Base-by-base conservation (phyloP, 257 asterid genomes). In the Hygrophila difformis region DNA sequence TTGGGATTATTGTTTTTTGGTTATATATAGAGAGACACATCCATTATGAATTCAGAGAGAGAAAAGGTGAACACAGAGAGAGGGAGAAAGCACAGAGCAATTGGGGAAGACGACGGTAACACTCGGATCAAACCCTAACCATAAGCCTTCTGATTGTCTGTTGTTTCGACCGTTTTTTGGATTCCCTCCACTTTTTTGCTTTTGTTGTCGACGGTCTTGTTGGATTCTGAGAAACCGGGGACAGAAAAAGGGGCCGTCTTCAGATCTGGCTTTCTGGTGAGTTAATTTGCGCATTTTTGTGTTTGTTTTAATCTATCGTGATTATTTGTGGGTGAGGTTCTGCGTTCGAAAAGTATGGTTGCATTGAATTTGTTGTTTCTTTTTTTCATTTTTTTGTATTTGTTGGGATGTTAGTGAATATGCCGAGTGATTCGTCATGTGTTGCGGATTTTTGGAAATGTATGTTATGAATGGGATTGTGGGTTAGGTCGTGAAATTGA, bases 251-350 rank as follows among this genome's bases (percentile, higher is more conserved):
- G 50, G 49, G 39, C 36, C 28, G 46, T 45, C 59, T 55, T 74
- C 73, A 77, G 93, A 82, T 79, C 93, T 80, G 82, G 68, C 60
- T 55, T 53, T 69, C 74, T 23, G 85, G 93, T 87, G 66, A 69
- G 87, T 71, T 55, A 50, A 21, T 61, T 49, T 47, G 13, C 47
- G 17, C 47, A 3, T 0, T 33, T 3, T 44, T 62, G 13, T 49
- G 39, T 55, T 53, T 16, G 21, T 12, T 39, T 53, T 39, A n/a
- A n/a, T n/a, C n/a, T n/a, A 36, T 1, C 18, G 11, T 14, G 15
- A 18, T 14, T 14, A 20, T 8, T 26, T 26, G 31, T 26, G 31
- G 4, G 31, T 26, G 31, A 8, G 7, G 8, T 26, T 26, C 7
- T 5, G 4, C 8, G 7, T 26, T 26, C 31, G 8, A 26, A 26